Base-by-base conservation (phyloP, 2,329 filamentous ascomycete species). In the Falciphora oryzae region DNA sequence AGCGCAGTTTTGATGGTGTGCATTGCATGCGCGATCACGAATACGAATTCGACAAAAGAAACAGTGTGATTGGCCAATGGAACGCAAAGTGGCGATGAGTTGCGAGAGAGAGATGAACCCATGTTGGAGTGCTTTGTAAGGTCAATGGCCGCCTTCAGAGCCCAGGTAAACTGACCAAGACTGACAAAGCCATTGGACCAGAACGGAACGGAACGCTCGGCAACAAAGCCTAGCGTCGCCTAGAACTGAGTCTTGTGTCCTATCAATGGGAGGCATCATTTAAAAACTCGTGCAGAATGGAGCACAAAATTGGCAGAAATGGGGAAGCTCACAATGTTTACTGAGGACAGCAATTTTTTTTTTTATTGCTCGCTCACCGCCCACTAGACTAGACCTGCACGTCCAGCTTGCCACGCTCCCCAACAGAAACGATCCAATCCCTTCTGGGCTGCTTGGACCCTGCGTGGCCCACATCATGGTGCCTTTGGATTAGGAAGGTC, bases 11-110 rank as follows among this genome's bases (percentile, higher is more conserved):
- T 16, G 4, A 58, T 58, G 25, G 44, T n/a, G 44, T n/a, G 44
- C 44, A 50, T 50, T 22, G 44, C 44, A 25, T 53, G 22, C 44
- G 57, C 27, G 57, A 60, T 60, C 58, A 28, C 58, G 58, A 60
- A 60, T 60, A 60, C 58, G 58, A 60, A 60, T 60, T 28, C 58
- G 58, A 60, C 3, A 4, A 28, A 16, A 29, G 16, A 25, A 1
- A 25, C 27, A 25, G 10, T 10, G n/a, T 53, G 27, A 60, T 60
- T 60, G 58, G 31, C 22, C 58, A 60, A 38, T 60, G 44, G 44
- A 53, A 22, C 38, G 38, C 16, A 22, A 18, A 18, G 18, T 18
- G 32, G 14, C 10, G 14, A 44, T 32, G 32, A 11, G 11, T 11
- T 29, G 11, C 11, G 32, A 14, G 32, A 14, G 32, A 35, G 14